These are phyloP conservation scores for Microdochium paspali DNA, from an alignment of 2,329 filamentous ascomycete species.

Conservation along the genomic window DNA sequence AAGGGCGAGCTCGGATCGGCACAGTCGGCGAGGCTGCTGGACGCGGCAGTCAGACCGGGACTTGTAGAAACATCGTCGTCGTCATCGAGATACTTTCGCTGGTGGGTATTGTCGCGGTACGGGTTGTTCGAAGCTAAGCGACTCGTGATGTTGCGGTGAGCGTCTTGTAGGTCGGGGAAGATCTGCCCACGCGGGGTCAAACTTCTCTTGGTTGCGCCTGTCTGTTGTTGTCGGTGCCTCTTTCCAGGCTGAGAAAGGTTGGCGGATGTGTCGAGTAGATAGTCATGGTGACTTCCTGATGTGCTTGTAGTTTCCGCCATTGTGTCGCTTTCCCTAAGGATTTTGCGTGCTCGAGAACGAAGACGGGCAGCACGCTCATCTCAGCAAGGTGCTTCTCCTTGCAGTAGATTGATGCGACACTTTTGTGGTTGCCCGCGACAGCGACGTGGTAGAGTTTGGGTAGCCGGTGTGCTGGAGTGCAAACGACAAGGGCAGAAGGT, in stretches of 20 bases:
- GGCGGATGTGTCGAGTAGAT: not conserved
- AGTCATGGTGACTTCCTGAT: not conserved
- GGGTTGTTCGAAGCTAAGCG: constrained; percentile 7
- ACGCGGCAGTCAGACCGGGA: not conserved
- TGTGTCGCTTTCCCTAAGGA: not conserved
- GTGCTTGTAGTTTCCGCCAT: not conserved
- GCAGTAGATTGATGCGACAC: too few species aligned
- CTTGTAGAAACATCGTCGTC: not conserved
- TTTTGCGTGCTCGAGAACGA: not conserved
- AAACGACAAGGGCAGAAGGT: too few species aligned
- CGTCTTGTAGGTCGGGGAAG: constrained; percentile 26
- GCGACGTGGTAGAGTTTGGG: too few species aligned
- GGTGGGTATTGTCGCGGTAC: constrained; percentile 3
- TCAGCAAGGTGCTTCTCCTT: too few species aligned
- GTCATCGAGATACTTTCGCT: constrained; percentile 2
- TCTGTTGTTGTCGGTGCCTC: not conserved
- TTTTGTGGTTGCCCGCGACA: too few species aligned
- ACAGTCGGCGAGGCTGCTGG: not conserved
- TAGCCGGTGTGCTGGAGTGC: too few species aligned
- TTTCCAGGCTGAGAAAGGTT: not conserved
- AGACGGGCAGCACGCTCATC: too few species aligned
- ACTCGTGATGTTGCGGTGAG: constrained; percentile 27
- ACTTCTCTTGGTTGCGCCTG: constrained; percentile 4
- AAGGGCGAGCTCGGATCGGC: not conserved
- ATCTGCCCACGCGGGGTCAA: constrained; percentile 20